These are phyloP conservation scores for Cordyceps cicadae DNA, from an alignment of 2,329 filamentous ascomycete genomes.

Conservation along the genomic window DNA sequence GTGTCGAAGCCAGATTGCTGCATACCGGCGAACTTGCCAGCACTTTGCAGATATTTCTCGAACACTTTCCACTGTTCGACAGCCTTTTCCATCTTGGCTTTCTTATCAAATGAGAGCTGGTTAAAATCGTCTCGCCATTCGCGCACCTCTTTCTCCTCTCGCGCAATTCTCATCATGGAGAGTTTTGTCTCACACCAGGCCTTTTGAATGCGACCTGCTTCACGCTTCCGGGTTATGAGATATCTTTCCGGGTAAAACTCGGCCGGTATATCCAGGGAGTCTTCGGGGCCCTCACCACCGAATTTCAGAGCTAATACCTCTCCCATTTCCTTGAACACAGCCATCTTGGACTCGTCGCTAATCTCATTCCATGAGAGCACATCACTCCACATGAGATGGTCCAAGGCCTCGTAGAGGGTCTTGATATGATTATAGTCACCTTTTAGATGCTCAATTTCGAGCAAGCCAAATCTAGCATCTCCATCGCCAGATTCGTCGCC, in stretches of 20 bases:
- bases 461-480: constrained; percentile 31
- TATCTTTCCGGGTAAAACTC: constrained; percentile 49
- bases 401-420: constrained; percentile 30
- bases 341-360: constrained; percentile 31
- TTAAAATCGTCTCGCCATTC: constrained; percentile 22
- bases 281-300: constrained; percentile 31
- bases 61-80: constrained; percentile 25
- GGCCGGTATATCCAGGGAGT: constrained; percentile 41
- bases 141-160: constrained; percentile 20
- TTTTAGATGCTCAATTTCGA: constrained; percentile 32
- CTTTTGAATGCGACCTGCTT: constrained; percentile 37
- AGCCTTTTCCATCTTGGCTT: constrained; percentile 23
- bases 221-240: constrained; percentile 34
- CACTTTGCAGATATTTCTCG: constrained; percentile 27
- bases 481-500: constrained; percentile 25
- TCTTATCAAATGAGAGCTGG: constrained; percentile 21
- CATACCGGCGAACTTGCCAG: constrained; percentile 29
- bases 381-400: constrained; percentile 40
- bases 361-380: constrained; percentile 30
- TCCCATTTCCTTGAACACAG: constrained; percentile 36
- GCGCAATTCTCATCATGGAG: constrained; percentile 18
- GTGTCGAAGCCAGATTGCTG: constrained; percentile 30
- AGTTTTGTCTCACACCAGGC: constrained; percentile 27
- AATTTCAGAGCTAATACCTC: constrained; percentile 44
- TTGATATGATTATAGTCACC: constrained; percentile 14